These are phyloP conservation scores for Lactuca saligna DNA, from an alignment of 129 eudicot species.

Conservation along the genomic window DNA sequence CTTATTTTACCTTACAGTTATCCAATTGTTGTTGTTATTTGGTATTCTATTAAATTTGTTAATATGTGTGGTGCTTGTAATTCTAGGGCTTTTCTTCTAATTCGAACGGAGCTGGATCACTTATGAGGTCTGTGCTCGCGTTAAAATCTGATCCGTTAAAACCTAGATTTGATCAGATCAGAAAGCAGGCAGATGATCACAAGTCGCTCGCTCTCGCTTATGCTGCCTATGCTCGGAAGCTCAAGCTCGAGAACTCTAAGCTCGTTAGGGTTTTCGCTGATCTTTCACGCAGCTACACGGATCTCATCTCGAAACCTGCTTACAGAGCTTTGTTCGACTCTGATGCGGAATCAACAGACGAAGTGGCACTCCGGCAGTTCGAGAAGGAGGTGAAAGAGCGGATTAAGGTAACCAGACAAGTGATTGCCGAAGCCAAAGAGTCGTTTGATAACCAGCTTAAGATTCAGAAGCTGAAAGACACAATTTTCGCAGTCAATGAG, in stretches of 20 bases:
- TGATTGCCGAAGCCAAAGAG: conserved; percentile 74
- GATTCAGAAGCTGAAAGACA: conserved; percentile 82
- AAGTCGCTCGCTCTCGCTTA: conserved; percentile 61
- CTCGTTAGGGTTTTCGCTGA: conserved; percentile 72
- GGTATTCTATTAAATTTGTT: not conserved
- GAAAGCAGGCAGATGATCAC: conserved; percentile 83
- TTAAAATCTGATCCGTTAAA: conserved; percentile 77
- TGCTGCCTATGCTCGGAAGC: conserved; percentile 76
- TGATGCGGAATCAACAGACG: conserved; percentile 46
- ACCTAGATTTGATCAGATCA: conserved; percentile 70
- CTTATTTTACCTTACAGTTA: not conserved
- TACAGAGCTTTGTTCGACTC: conserved; percentile 45
- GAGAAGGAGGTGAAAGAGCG: conserved; percentile 82
- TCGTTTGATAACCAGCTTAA: conserved; percentile 76
- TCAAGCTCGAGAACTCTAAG: conserved; percentile 79
- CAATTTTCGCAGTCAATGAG: conserved; percentile 71
- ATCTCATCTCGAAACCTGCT: conserved; percentile 51
- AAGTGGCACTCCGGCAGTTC: conserved; percentile 45
- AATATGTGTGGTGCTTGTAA: not conserved
- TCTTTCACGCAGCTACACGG: conserved; percentile 57
- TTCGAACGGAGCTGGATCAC: conserved; percentile 35
- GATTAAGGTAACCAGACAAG: conserved; percentile 68
- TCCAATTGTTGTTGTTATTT: conserved; percentile 1
- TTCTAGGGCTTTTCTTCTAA: conserved; percentile 39
- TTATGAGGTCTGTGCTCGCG: conserved; percentile 61